Percentiles rank a stretch among this genome's conserved stretches.
Evolutionary conservation across 495 filamentous ascomycete genomes (phyloP).

Genomic region (Penicillium cataractarum): DNA sequence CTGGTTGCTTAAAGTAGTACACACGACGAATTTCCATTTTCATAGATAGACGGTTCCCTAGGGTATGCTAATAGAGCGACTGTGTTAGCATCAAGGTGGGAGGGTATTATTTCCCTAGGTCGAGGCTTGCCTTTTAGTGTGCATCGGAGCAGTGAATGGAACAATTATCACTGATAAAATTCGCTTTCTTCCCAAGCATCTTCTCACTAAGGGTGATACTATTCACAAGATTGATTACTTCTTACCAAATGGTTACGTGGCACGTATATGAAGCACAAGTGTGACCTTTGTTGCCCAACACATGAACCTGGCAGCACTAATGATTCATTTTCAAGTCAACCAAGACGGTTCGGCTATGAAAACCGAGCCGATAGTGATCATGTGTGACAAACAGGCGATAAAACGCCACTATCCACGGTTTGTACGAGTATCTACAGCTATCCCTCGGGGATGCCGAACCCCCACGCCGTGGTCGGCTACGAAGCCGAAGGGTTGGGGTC

Average conservation of each 20-base stretch:
- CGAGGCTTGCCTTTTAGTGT: not conserved
- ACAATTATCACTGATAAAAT: not conserved
- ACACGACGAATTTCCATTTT: not conserved
- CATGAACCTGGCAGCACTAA: not conserved
- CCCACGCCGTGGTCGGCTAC: not conserved
- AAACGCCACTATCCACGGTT: not conserved
- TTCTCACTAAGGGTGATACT: not conserved
- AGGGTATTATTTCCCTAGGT: too few relatives aligned
- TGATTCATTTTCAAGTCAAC: not conserved
- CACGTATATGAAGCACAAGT: not conserved
- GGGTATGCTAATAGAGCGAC: not conserved
- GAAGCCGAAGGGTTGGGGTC: not conserved
- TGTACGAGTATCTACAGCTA: not conserved
- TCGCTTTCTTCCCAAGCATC: not conserved
- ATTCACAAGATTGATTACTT: not conserved
- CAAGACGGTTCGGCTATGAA: not conserved
- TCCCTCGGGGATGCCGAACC: not conserved
- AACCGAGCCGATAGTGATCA: slow-evolving; percentile 3
- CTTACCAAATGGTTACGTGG: not conserved
- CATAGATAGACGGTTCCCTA: not conserved
- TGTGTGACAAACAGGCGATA: not conserved
- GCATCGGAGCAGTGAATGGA: not conserved
- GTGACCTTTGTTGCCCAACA: not conserved
- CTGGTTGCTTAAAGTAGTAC: not conserved
- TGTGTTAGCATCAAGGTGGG: not conserved